These are phyloP conservation scores for Cadophora sp. DNA, from an alignment of 2,329 filamentous ascomycete species.

Conservation along the genomic window DNA sequence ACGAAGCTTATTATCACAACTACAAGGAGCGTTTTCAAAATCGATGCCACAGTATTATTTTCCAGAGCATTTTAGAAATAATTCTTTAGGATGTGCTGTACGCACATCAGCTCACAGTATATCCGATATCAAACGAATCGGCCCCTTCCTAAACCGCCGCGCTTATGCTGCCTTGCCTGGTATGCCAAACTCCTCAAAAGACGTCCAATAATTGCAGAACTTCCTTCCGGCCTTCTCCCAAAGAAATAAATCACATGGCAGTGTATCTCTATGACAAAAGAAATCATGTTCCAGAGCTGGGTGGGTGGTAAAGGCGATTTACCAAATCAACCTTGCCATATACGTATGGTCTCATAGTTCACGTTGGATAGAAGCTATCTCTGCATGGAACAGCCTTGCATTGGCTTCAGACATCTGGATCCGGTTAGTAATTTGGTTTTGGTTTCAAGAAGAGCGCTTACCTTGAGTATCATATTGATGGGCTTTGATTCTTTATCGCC, in stretches of 20 bases:
- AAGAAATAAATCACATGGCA: conserved; percentile 28
- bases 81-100: conserved; percentile 2
- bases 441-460: conserved; percentile 45
- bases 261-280: conserved; percentile 39
- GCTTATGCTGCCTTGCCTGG: conserved; percentile 38
- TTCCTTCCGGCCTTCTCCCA: conserved; percentile 21
- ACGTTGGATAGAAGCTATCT: conserved; percentile 46
- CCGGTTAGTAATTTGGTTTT: conserved; percentile 29
- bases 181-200: conserved; percentile 40
- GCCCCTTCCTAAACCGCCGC: conserved; percentile 48
- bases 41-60: neutral
- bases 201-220: conserved; percentile 25
- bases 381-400: conserved; percentile 43
- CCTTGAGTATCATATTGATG: conserved; percentile 67
- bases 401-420: conserved; percentile 45
- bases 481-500: conserved; percentile 60
- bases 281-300: conserved; percentile 21
- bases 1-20: neutral
- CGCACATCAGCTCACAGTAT: neutral
- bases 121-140: conserved; percentile 25
- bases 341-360: conserved; percentile 35
- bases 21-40: neutral
- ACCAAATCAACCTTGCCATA: neutral
- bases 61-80: conserved; percentile 3
- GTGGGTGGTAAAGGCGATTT: conserved; percentile 4